Evolutionary conservation across 108 stramenopile genomes (phyloP).

Genomic region (Schizochytrium sp.): DNA sequence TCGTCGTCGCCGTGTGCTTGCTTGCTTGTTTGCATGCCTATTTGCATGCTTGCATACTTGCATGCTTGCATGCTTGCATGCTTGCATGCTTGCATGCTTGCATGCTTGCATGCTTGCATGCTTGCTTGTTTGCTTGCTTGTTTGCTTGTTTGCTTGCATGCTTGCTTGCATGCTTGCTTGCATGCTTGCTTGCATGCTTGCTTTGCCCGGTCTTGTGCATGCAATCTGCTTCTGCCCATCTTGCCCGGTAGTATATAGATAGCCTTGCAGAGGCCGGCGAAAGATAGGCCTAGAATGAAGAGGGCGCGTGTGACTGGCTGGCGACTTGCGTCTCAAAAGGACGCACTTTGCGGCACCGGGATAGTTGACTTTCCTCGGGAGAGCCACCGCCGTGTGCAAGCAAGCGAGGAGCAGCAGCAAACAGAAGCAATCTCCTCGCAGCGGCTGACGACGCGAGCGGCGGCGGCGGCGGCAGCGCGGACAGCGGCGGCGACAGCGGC

Average conservation of each 20-base stretch:
- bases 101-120: neutral
- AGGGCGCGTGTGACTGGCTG: no score
- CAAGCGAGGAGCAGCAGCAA: no score
- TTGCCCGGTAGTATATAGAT: no score
- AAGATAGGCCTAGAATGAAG: no score
- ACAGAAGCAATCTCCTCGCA: no score
- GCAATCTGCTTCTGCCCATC: neutral
- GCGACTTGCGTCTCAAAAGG: no score
- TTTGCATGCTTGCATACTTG: neutral
- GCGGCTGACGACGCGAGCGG: no score
- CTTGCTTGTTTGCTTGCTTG: neutral
- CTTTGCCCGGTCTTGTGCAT: neutral
- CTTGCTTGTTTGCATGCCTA: neutral
- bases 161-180: neutral
- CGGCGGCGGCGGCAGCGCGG: no score
- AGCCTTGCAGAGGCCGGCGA: neutral
- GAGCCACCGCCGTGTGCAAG: no score
- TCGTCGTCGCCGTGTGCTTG: neutral
- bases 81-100: neutral
- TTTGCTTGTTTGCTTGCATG: neutral
- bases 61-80: neutral
- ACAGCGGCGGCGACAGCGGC: no score
- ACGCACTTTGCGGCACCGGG: no score
- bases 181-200: neutral
- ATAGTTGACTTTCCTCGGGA: no score